Evolutionary conservation across 163 green algal species (phyloP).

Genomic region (Coccomyxa subellipsoidea): DNA sequence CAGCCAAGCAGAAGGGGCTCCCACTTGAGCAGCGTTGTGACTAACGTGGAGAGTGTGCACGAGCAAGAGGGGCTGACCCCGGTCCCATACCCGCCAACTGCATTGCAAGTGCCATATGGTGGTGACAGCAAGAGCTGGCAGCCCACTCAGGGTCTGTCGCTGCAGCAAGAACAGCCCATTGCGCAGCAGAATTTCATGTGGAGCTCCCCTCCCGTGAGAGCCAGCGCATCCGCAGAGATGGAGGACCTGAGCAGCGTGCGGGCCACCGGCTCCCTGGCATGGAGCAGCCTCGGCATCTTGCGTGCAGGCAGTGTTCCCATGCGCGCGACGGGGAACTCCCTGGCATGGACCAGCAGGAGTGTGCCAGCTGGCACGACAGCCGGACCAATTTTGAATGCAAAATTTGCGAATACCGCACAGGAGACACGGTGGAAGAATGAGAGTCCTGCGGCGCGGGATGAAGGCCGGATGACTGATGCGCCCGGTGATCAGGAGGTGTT

Average conservation of each 20-base stretch:
- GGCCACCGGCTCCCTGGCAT: neutral
- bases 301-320: neutral
- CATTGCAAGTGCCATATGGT: no score
- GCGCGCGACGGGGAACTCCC: neutral
- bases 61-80: neutral
- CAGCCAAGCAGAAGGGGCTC: neutral
- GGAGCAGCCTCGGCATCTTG: neutral
- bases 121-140: no score
- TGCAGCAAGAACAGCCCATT: no score
- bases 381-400: neutral
- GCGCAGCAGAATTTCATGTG: no score
- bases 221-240: neutral
- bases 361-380: neutral
- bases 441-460: neutral
- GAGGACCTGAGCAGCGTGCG: neutral
- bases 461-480: neutral
- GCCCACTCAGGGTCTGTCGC: no score
- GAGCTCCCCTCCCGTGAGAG: no score
- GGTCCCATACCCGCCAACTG: no score
- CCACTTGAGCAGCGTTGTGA: neutral
- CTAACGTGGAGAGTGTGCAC: neutral
- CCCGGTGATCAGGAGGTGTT: neutral
- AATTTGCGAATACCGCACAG: no score
- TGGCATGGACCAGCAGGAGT: neutral
- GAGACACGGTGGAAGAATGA: neutral